Base-by-base conservation (phyloP, 345 rosid genomes). In the Boechera divaricarpa region DNA sequence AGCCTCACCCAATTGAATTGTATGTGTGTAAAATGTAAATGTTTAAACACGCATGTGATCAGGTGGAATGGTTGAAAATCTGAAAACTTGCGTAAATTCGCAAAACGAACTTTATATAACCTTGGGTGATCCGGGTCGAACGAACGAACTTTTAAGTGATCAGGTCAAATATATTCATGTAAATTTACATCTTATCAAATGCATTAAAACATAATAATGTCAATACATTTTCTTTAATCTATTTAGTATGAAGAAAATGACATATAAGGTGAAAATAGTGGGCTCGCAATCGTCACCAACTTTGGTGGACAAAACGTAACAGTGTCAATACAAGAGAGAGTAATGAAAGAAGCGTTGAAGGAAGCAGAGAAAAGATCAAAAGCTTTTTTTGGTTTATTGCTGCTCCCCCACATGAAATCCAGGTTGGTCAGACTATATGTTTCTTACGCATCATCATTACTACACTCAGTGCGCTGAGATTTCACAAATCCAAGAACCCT, bases 401-500 rank as follows among this genome's bases (percentile, higher is more conserved):
- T 42, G 67, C 63, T 42, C 26, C 64, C 73, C 73, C 80, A 77
- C 80, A 77, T 63, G 66, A 63, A 70, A 39, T 70, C 72, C 80
- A 70, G 71, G 72, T 77, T 70, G 80, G 76, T 77, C 76, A 39
- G 12, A 76, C 75, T 76, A 15, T 9, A 68, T 76, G 63, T 69
- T 69, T 76, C 70, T 60, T 69, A 15, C 58, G 63, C 33, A 24
- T 70, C 80, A 77, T 77, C 76, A 77, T 70, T 51, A 15, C 52
- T 63, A 21, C 80, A 45, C 72, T 70, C 70, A 77, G 76, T 77
- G 76, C 76, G 70, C 33, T 70, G 0, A 55, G 76, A 70, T 70
- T 69, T 77, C 41, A 36, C 54, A 70, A 70, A 76, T 76, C 80
- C 75, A 76, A 61, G 80, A 76, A 61, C 80, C 79, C 75, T 76